Base-by-base conservation (phyloP, 2,329 filamentous ascomycete species). In the Westerdykella sp. region DNA sequence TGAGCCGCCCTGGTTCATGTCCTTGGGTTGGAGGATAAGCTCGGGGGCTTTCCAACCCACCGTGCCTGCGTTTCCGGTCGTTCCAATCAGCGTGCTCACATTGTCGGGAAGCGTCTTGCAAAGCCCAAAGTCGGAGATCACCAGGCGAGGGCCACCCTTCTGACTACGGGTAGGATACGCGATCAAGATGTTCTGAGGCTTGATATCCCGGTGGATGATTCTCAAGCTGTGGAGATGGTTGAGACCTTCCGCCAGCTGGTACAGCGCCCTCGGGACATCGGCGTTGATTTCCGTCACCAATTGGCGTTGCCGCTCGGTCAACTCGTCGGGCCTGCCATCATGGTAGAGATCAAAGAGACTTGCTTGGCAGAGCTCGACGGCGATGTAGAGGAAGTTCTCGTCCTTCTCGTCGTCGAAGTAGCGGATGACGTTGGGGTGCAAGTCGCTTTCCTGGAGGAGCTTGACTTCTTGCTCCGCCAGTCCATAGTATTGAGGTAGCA, bases 21-120 rank as follows among this genome's bases (percentile, higher is more conserved):
- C 70, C 37, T 66, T 67, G 10, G 72, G 72, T 47, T 75, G 70
- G 2, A 93, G 77, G 12, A 98, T 80, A 4, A 98, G 76, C 69
- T 98, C 93, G 0, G 93, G 93, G 0, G 93, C 93, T 46, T 94
- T 88, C 93, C 93, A 98, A 6, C 93, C 93, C 35, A 87, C 88
- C 0, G 93, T 98, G 25, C 93, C 93, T 1, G 91, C 91, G 59
- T 95, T 87, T 11, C 89, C 89, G 0, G 91, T 97, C 3, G 91
- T 96, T 7, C 93, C 90, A 34, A 91, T 85, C 62, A 97, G 90
- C 0, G 91, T 97, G 43, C 89, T 95, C 62, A 95, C 89, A 6
- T 90, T 89, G 42, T 88, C 88, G 51, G 96, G 93, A 13, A 98
- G 73, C 60, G 96, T 97, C 74, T 97, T 98, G 67, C 93, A 97